Conservation (phyloP, 2,329 filamentous ascomycete genomes). For the Pseudocercospora crystallina region DNA sequence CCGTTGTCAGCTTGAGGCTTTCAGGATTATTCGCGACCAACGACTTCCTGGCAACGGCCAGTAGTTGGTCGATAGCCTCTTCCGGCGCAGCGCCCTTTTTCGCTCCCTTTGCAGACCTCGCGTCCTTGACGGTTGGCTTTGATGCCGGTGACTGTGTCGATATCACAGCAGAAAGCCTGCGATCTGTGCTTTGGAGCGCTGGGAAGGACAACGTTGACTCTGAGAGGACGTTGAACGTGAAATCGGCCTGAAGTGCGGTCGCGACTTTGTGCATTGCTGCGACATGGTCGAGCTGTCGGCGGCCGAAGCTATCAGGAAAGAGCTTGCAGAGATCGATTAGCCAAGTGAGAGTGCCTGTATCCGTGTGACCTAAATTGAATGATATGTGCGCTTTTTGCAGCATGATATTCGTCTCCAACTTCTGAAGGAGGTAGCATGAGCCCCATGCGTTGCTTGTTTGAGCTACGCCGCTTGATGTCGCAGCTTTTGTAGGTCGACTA, state of each 20-base stretch:
- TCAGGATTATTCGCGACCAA: constrained; percentile 4
- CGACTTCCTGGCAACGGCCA: constrained; percentile 22
- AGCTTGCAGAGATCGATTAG: constrained; percentile 5
- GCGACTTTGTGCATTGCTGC: constrained; percentile 13
- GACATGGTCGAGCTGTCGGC: constrained; percentile 13
- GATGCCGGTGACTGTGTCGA: not conserved
- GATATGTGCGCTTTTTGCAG: constrained; percentile 13
- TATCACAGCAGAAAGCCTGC: constrained; percentile 1
- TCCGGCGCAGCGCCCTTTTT: constrained; percentile 6
- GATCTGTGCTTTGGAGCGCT: constrained; percentile 49
- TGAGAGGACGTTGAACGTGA: constrained; percentile 52
- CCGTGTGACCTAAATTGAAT: constrained; percentile 4
- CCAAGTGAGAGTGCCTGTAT: not conserved
- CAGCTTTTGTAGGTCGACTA: not conserved
- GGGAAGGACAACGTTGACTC: constrained; percentile 92
- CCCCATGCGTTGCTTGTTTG: constrained; percentile 4
- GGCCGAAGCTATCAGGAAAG: constrained; percentile 9
- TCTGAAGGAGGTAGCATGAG: constrained; percentile 16
- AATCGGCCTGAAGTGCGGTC: constrained; percentile 59
- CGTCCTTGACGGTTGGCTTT: constrained; percentile 3
- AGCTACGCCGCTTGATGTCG: not conserved
- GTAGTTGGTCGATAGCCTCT: constrained; percentile 13
- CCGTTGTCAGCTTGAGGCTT: constrained; percentile 13
- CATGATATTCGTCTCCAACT: constrained; percentile 10
- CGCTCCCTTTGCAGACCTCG: constrained; percentile 1